phyloP scores from a whole-genome alignment of 129 eudicot genomes.

The Mikania micrantha region DNA sequence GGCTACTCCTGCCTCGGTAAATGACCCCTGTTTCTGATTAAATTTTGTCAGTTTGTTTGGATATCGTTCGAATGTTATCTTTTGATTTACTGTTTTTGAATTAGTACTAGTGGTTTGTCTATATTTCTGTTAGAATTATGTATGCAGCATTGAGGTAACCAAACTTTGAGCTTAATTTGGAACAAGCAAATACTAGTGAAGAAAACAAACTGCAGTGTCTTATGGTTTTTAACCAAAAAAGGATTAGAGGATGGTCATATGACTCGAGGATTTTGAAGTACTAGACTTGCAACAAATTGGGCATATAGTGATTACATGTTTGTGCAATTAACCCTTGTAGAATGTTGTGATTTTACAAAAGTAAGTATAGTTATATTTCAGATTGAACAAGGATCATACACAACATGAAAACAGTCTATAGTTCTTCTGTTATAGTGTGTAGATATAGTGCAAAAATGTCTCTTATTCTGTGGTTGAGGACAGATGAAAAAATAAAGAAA shows the following conservation, averaged over 20 bases:
- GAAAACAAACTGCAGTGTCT: not conserved
- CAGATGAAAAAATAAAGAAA: not conserved
- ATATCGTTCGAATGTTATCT: not conserved
- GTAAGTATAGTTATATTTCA: not conserved
- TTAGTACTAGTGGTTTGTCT: not conserved
- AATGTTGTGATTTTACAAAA: not conserved
- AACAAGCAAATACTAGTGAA: not conserved
- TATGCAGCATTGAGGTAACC: not conserved
- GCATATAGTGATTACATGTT: not conserved
- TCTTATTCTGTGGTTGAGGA: not conserved
- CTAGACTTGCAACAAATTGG: not conserved
- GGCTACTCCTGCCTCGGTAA: constrained; percentile 81
- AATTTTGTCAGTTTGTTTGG: not conserved
- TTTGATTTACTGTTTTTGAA: not conserved
- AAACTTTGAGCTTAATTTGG: not conserved
- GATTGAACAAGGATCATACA: not conserved
- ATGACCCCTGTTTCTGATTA: not conserved
- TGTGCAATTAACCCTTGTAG: not conserved
- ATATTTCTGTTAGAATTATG: not conserved
- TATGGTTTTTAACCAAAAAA: not conserved
- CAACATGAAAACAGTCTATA: not conserved
- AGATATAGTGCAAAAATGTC: not conserved
- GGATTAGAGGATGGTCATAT: not conserved
- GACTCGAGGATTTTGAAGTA: not conserved
- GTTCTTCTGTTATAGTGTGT: not conserved